Percentiles rank a stretch among this genome's conserved stretches.
Evolutionary conservation across 169 alveolate genomes (phyloP).

Genomic region (Theileria equi): DNA sequence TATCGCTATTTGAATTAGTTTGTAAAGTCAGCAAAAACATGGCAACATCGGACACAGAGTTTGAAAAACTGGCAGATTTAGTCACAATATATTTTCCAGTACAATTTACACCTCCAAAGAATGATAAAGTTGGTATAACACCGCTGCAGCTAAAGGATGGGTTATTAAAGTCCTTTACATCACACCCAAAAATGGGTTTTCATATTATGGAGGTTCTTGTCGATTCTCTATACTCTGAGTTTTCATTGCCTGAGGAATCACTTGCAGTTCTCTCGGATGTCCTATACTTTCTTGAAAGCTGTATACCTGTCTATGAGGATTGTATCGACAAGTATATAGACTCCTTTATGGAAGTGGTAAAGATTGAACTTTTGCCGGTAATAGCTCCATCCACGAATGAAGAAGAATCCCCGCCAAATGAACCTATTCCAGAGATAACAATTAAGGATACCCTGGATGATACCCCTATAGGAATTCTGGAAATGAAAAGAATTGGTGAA

Average conservation of each 20-base stretch:
- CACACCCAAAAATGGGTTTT: constrained; percentile 25
- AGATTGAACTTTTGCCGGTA: constrained; percentile 21
- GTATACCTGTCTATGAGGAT: constrained; percentile 37
- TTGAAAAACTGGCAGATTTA: constrained; percentile 17
- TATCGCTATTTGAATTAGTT: constrained; percentile 37
- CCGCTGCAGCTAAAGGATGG: constrained; percentile 49
- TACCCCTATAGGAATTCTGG: neutral
- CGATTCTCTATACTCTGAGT: constrained; percentile 51
- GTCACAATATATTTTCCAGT: constrained; percentile 50
- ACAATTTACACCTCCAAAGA: constrained; percentile 59
- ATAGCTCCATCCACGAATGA: neutral
- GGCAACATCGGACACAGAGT: constrained; percentile 18
- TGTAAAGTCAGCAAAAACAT: constrained; percentile 11
- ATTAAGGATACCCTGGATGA: neutral
- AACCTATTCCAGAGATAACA: neutral
- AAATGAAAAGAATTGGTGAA: constrained; percentile 16
- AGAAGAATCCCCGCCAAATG: neutral
- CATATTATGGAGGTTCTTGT: constrained; percentile 46
- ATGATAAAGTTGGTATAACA: constrained; percentile 44
- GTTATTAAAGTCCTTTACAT: constrained; percentile 13
- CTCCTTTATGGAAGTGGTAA: constrained; percentile 25
- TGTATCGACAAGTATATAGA: constrained; percentile 14
- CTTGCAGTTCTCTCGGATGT: constrained; percentile 30
- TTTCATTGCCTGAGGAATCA: constrained; percentile 22
- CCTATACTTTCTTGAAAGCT: constrained; percentile 19